phyloP scores from a whole-genome alignment of 495 filamentous ascomycete species.

The Neurospora tetrasperma region DNA sequence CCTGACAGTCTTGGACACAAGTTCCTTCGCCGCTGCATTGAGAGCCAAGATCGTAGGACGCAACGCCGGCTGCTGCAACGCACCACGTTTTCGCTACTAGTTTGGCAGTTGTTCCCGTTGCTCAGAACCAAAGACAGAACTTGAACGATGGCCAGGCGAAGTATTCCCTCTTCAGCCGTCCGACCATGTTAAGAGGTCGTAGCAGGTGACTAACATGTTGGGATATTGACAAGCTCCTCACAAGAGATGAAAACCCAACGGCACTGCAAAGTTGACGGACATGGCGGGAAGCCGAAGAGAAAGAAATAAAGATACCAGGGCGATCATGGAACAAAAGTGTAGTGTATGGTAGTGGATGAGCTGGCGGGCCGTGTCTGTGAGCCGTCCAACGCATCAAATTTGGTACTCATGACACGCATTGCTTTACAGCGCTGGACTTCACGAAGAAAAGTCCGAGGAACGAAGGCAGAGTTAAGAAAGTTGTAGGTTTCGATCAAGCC shows the following conservation, averaged over 20 bases:
- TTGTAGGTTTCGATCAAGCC: neutral
- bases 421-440: neutral
- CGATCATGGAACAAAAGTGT: neutral
- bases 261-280: neutral
- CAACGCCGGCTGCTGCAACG: neutral
- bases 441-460: neutral
- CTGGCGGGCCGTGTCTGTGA: neutral
- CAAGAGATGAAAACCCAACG: neutral
- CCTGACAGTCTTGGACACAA: neutral
- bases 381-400: neutral
- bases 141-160: neutral
- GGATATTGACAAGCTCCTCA: neutral
- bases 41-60: neutral
- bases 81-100: neutral
- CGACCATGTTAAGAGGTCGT: neutral
- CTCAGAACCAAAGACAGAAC: neutral
- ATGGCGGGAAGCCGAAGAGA: neutral
- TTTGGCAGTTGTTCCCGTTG: neutral
- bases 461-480: neutral
- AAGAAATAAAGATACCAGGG: neutral
- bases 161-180: neutral
- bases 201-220: neutral
- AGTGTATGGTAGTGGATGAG: neutral
- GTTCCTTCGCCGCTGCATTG: neutral
- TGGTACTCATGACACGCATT: neutral